A percentile compares a stretch with the other conserved stretches of the same genome.
Conservation (phyloP, 805 yeast genomes). For the Sungouiella blattae region DNA sequence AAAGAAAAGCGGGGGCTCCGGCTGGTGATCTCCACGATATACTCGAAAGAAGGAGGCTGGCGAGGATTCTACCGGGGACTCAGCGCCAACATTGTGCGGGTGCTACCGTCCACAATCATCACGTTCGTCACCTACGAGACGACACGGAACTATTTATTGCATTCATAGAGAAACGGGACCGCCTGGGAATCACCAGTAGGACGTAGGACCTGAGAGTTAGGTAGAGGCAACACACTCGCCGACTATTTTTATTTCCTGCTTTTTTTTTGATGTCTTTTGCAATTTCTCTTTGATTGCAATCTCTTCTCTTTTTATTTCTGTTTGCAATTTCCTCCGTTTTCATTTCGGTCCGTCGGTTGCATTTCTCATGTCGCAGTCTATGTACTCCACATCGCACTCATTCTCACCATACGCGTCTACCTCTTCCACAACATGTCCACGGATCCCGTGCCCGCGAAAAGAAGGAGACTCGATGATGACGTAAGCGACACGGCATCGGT, state of each 20-base stretch:
- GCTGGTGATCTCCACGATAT: constrained; percentile 37
- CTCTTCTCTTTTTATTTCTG: no score
- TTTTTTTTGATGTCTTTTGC: background rate
- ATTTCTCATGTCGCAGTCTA: no score
- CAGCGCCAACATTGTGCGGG: constrained; percentile 71
- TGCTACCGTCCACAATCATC: constrained; percentile 88
- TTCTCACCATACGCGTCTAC: no score
- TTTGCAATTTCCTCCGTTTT: no score
- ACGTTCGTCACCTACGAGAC: constrained; percentile 85
- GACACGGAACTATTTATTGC: constrained; percentile 11
- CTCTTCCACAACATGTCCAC: background rate
- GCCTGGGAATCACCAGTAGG: no score
- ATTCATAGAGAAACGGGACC: background rate
- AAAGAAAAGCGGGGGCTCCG: constrained; percentile 21
- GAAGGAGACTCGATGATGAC: background rate
- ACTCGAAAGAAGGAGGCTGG: constrained; percentile 47
- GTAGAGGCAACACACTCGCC: no score
- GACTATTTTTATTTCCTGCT: background rate
- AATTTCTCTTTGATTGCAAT: no score
- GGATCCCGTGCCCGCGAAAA: background rate
- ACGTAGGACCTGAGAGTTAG: no score
- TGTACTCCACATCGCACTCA: no score
- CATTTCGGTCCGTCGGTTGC: no score
- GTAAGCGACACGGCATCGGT: no score
- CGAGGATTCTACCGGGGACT: constrained; percentile 82